Conservation (phyloP, 2,329 filamentous ascomycete genomes). For the Xylaria sp. region DNA sequence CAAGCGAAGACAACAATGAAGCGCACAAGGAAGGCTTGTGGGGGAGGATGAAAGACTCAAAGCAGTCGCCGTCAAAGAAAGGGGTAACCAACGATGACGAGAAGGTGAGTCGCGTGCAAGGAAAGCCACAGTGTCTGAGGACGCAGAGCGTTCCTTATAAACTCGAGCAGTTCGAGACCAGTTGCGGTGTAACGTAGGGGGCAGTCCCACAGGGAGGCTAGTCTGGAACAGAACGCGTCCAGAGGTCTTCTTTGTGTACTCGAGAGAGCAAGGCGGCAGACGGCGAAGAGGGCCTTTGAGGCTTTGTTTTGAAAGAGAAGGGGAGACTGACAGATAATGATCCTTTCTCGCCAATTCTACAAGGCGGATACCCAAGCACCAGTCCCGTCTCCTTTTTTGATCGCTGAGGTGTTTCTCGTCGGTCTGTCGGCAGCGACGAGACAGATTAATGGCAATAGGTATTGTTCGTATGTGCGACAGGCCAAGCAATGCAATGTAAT, state of each 20-base stretch:
- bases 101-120: background rate
- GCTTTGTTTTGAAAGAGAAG: background rate
- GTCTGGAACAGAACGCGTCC: slow-evolving; percentile 18
- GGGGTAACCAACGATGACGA: slow-evolving; percentile 10
- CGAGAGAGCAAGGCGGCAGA: background rate
- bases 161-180: slow-evolving; percentile 23
- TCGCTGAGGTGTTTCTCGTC: background rate
- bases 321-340: background rate
- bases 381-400: background rate
- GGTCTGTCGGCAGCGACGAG: slow-evolving; percentile 18
- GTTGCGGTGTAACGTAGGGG: slow-evolving; percentile 11
- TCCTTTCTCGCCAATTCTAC: background rate
- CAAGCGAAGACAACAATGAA: slow-evolving; percentile 16
- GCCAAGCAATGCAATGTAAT: slow-evolving; percentile 23
- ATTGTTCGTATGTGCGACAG: slow-evolving; percentile 23
- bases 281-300: slow-evolving; percentile 5
- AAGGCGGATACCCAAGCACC: slow-evolving; percentile 1
- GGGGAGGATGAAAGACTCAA: slow-evolving; percentile 6
- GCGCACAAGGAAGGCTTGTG: slow-evolving; percentile 3
- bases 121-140: slow-evolving; percentile 11
- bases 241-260: slow-evolving; percentile 11
- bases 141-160: slow-evolving; percentile 22
- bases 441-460: slow-evolving; percentile 22
- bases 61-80: slow-evolving; percentile 13
- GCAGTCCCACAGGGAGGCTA: slow-evolving; percentile 1